Evolutionary conservation across 441 rosid species (phyloP), one percentile per base, ranked within the genome.

Genomic region (Adansonia madagascariensis): DNA sequence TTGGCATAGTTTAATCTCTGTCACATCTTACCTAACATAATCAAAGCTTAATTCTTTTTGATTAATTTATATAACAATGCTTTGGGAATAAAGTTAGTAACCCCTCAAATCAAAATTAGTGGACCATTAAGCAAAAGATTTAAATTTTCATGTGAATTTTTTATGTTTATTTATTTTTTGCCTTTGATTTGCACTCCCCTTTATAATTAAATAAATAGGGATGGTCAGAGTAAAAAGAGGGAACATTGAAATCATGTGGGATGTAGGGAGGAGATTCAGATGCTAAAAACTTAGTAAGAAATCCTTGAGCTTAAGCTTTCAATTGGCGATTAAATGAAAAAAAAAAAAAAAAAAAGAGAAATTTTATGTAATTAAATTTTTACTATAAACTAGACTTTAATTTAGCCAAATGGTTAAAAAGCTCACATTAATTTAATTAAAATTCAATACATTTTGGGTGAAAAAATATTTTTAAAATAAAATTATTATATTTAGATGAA

Each of bases 51-150:
- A 41, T 39, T 41, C 24, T n/a, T 17, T 49, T 49, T 3, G 35
- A 39, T 62, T 49, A 3, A 67, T 69, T 15, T 15, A 52, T 43
- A 43, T 43, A 52, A 74, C 69, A 15, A 20, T 63, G 0, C 6
- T 12, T 39, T 75, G 10, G n/a, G 31, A 43, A 75, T 75, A 63
- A 79, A 79, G 79, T 41, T 15, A 39, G 52, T 35, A 77, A 77
- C 66, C n/a, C 52, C 27, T 47, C 1, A 9, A 47, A 47, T 64
- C 73, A 8, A 49, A 64, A 27, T 10, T 11, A 76, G 77, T 80
- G 83, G 79, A 52, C 76, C 75, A 64, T 31, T 76, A 60, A 8
- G 8, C 6, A 9, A 59, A 59, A 8, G n/a, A 12, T 10, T 2
- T 15, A 7, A 5, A 0, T 24, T 24, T 24, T 24, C 27, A 24